Conservation (phyloP, 2,329 filamentous ascomycete genomes). For the Colletotrichum horii region DNA sequence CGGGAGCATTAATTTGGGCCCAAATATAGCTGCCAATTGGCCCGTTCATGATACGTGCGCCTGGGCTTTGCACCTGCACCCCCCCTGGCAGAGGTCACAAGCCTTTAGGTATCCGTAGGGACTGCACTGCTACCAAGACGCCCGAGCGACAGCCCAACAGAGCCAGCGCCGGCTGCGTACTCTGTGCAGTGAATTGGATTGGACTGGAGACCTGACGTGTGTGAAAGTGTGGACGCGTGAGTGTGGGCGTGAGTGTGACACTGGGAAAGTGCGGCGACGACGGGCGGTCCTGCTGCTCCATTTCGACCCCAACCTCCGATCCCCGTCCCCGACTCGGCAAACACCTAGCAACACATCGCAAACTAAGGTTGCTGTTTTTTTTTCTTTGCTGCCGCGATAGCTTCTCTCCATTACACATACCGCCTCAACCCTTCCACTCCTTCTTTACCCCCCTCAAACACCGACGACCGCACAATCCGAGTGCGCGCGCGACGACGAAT, state of each 20-base stretch:
- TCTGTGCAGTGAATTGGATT: neutral
- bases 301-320: constrained; percentile 20
- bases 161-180: neutral
- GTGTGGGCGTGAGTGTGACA: neutral
- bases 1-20: constrained; percentile 12
- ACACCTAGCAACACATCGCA: constrained; percentile 8
- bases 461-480: neutral
- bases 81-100: neutral
- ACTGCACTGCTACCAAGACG: neutral
- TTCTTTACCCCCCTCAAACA: neutral
- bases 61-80: neutral
- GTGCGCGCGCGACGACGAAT: neutral
- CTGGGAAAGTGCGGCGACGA: neutral
- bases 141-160: neutral
- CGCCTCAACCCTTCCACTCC: neutral
- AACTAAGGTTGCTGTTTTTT: neutral
- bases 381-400: neutral
- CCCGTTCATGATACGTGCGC: neutral
- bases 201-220: neutral
- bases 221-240: neutral
- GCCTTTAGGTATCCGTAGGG: neutral
- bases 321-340: constrained; percentile 10
- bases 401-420: neutral
- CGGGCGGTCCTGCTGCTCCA: neutral
- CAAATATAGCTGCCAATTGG: constrained; percentile 15